Conservation (phyloP, 805 yeast genomes). For the Wickerhamomyces mucosus region DNA sequence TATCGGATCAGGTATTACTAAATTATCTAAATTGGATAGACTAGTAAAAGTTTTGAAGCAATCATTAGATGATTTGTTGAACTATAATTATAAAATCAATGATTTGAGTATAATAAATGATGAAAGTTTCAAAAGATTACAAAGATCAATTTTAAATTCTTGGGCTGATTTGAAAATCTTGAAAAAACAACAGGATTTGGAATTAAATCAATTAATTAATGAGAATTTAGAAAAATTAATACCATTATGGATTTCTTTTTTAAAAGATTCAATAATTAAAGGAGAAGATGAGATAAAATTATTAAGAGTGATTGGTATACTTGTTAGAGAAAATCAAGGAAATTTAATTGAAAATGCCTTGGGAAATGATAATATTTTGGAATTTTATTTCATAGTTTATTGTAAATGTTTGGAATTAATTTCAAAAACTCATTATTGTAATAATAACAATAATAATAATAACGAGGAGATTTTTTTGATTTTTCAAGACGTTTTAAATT, state of each 20-base stretch:
- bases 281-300: conserved; percentile 55
- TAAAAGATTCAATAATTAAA: conserved; percentile 68
- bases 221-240: conserved; percentile 52
- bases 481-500: too few relatives aligned
- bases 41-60: conserved; percentile 55
- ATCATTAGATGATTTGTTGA: conserved; percentile 48
- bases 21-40: conserved; percentile 38
- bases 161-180: conserved; percentile 56
- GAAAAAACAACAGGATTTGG: conserved; percentile 18
- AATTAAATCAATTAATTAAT: conserved; percentile 38
- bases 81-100: conserved; percentile 34
- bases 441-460: conserved; percentile 33
- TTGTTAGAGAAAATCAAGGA: conserved; percentile 25
- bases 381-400: conserved; percentile 69
- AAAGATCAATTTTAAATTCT: conserved; percentile 52
- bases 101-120: conserved; percentile 40
- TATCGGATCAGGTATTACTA: conserved; percentile 49
- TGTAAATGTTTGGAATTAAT: conserved; percentile 78
- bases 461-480: conserved; percentile 46
- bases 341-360: conserved; percentile 33
- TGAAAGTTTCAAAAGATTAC: conserved; percentile 37
- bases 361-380: conserved; percentile 46
- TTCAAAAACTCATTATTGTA: conserved; percentile 28
- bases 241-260: conserved; percentile 70
- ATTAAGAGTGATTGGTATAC: conserved; percentile 25